Percentiles rank a stretch among this genome's conserved stretches.
phyloP scores from a whole-genome alignment of 208 protist species.

The Acanthamoeba triangularis region DNA sequence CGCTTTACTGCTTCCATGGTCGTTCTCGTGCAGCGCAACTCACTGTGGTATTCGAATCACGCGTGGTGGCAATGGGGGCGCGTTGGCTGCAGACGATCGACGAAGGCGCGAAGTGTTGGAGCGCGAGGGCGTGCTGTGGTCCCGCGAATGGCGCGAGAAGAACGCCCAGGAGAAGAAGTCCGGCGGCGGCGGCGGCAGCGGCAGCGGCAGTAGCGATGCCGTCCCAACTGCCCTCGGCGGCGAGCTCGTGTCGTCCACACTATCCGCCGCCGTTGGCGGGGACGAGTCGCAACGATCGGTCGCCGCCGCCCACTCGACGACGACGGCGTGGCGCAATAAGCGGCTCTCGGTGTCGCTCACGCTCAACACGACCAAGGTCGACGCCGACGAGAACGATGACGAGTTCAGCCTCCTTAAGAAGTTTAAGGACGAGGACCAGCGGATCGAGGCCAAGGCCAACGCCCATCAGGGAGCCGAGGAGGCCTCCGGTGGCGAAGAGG shows the following conservation, averaged over 20 bases:
- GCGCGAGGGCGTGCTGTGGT: slow-evolving; percentile 36
- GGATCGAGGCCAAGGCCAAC: background rate
- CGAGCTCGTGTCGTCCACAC: background rate
- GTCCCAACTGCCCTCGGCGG: background rate
- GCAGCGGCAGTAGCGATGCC: background rate
- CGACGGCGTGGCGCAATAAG: slow-evolving; percentile 21
- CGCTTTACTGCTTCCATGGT: too few species aligned
- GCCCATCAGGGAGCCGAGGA: background rate
- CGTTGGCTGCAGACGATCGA: slow-evolving; percentile 1
- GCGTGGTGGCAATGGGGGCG: too few species aligned
- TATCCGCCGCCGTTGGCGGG: too few species aligned
- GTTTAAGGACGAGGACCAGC: slow-evolving; percentile 41
- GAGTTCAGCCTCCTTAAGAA: slow-evolving; percentile 18
- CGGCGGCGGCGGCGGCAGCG: too few species aligned
- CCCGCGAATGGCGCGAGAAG: slow-evolving; percentile 30
- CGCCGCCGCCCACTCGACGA: background rate
- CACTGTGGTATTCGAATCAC: too few species aligned
- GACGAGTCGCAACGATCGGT: background rate
- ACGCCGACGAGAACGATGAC: background rate
- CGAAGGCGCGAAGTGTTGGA: background rate
- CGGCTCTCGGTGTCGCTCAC: slow-evolving; percentile 27
- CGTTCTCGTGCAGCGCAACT: too few species aligned
- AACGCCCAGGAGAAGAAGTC: background rate
- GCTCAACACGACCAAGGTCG: slow-evolving; percentile 3
- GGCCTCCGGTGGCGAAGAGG: background rate